A percentile compares a stretch with the other conserved stretches of the same genome.
phyloP scores from a whole-genome alignment of 768 basidiomycete species.

The Psilocybe cubensis region DNA sequence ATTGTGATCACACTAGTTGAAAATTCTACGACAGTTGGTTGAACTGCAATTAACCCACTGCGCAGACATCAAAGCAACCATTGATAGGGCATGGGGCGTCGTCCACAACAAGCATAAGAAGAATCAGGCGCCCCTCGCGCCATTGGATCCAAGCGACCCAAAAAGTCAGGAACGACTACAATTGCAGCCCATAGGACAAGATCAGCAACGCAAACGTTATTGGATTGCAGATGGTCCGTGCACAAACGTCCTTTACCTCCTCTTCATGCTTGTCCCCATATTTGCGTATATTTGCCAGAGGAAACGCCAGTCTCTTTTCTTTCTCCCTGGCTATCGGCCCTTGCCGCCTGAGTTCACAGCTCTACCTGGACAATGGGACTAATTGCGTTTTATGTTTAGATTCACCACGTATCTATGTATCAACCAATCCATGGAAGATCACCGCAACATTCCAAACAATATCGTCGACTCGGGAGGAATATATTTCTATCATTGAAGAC shows the following conservation, averaged over 20 bases:
- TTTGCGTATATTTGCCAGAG: conserved; percentile 77
- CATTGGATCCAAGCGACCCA: conserved; percentile 63
- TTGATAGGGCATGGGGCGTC: conserved; percentile 89
- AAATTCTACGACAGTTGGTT: conserved; percentile 81
- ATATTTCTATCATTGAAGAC: conserved; percentile 61
- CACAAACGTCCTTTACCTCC: conserved; percentile 38
- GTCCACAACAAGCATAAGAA: conserved; percentile 86
- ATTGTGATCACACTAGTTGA: conserved; percentile 54
- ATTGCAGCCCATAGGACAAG: conserved; percentile 77
- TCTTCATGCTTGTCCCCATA: conserved; percentile 38
- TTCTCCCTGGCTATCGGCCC: conserved; percentile 46
- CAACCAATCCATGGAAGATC: conserved; percentile 91
- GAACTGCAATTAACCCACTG: conserved; percentile 81
- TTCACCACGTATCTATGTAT: conserved; percentile 82
- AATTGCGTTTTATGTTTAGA: conserved; percentile 45
- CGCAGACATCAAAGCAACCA: conserved; percentile 65
- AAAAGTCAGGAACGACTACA: conserved; percentile 67
- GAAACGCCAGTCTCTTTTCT: conserved; percentile 45
- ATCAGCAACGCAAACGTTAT: conserved; percentile 74
- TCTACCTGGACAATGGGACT: conserved; percentile 28
- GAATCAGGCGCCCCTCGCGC: conserved; percentile 58
- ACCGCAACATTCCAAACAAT: conserved; percentile 75
- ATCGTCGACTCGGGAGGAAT: conserved; percentile 76
- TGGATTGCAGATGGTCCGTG: conserved; percentile 92
- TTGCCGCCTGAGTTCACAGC: conserved; percentile 31